A percentile compares a stretch with the other conserved stretches of the same genome.
Conservation (phyloP, 2,329 filamentous ascomycete genomes). For the Hymenoscyphus albidus region DNA sequence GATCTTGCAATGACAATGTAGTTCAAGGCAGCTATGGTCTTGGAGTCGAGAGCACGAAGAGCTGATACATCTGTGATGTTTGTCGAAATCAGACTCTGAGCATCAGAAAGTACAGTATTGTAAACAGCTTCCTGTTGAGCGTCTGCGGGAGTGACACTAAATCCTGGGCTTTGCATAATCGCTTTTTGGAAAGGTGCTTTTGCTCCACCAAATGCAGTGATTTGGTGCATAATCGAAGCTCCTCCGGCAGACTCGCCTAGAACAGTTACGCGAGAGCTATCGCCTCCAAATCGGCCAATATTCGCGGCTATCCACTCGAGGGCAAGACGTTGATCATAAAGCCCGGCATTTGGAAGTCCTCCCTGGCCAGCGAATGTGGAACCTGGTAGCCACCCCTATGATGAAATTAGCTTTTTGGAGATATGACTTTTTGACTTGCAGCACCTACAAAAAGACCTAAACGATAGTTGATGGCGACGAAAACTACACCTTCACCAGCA, state of each 20-base stretch:
- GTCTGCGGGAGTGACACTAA: conserved; percentile 9
- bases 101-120: conserved; percentile 19
- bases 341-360: conserved; percentile 46
- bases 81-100: conserved; percentile 9
- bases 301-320: conserved; percentile 54
- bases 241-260: conserved; percentile 50
- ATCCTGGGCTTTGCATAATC: conserved; percentile 29
- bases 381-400: conserved; percentile 38
- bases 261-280: conserved; percentile 46
- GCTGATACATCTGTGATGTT: conserved; percentile 3
- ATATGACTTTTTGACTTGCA: not conserved
- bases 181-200: conserved; percentile 41
- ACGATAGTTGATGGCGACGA: conserved; percentile 37
- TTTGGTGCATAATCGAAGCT: conserved; percentile 52
- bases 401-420: not conserved
- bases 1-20: conserved; percentile 3
- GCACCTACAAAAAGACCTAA: conserved; percentile 34
- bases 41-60: not conserved
- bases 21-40: conserved; percentile 10
- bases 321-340: conserved; percentile 52
- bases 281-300: conserved; percentile 53
- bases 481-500: conserved; percentile 38
- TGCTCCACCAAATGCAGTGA: conserved; percentile 47
- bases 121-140: conserved; percentile 8
- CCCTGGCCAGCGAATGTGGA: conserved; percentile 38